Base-by-base conservation (phyloP, 1,284 basidiomycete genomes). In the Cutaneotrichosporon cavernicola region DNA sequence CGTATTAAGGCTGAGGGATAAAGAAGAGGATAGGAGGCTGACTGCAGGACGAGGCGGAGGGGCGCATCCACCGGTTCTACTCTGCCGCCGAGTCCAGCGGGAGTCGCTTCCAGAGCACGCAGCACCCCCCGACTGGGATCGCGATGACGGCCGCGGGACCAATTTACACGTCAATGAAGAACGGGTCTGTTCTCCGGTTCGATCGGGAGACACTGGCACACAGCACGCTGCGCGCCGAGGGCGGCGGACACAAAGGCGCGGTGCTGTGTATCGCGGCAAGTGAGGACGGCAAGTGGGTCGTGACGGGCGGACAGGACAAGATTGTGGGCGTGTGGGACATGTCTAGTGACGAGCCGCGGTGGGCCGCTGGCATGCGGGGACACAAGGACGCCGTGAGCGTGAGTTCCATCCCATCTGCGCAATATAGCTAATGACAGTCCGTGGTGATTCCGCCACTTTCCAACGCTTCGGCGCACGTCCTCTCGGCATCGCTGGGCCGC, bases 341-440 rank as follows among this genome's bases (percentile, higher is more conserved):
- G 0, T 85, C 87, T 4, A 77, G 75, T 0, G 75, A 81, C 83
- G 85, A 74, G 81, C 84, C 66, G 78, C 86, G 72, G 69, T 97
- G 92, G 89, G 80, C 91, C 38, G 88, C 88, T 69, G 86, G 87
- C 0, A 89, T 98, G 70, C 81, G 84, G 13, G 92, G 91, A 2
- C 94, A 96, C 77, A 91, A 90, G 70, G 93, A 96, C 77, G 83
- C 85, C 8, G 87, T 97, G 68, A 90, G 90, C 11, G 92, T 94
- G 70, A 71, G 90, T 85, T 16, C 22, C 5, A 9, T 18, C 43
- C 21, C 50, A 14, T 11, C 16, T 31, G 13, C 34, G 10, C 21
- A 26, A 14, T 10, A 40, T 6, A 52, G 7, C 30, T 43, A 10
- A 52, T 26, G 8, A 34, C 73, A 93, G 88, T 84, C 87, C 6